Evolutionary conservation across 768 basidiomycete genomes (phyloP).

Genomic region (Naganishia vishniacii): DNA sequence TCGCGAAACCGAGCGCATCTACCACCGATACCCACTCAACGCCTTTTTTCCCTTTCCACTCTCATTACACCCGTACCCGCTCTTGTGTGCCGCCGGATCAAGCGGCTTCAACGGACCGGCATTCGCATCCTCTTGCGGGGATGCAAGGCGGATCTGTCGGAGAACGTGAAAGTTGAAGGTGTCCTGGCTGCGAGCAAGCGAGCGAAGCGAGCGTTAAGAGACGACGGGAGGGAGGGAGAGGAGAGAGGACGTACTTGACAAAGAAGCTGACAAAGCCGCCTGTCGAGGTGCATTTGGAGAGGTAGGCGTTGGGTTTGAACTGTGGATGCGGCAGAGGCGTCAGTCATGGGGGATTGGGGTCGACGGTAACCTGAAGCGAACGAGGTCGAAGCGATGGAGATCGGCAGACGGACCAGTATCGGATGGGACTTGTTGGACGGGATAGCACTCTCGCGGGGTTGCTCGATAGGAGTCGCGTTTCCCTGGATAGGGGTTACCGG

Average conservation of each 20-base stretch:
- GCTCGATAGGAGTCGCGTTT: too few relatives aligned
- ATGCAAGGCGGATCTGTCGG: conserved; percentile 41
- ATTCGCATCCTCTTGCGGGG: conserved; percentile 29
- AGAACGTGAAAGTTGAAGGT: conserved; percentile 53
- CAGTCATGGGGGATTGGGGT: too few relatives aligned
- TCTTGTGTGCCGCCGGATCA: conserved; percentile 31
- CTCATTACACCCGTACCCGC: conserved; percentile 73
- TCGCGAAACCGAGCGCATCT: neutral
- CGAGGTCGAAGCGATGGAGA: too few relatives aligned
- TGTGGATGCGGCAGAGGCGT: conserved; percentile 46
- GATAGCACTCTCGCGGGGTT: too few relatives aligned
- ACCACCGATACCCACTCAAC: conserved; percentile 52
- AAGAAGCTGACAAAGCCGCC: conserved; percentile 73
- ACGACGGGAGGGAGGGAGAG: neutral
- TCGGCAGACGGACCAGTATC: too few relatives aligned
- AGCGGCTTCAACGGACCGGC: conserved; percentile 51
- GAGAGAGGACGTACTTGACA: conserved; percentile 39
- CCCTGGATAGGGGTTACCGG: too few relatives aligned
- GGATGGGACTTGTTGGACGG: too few relatives aligned
- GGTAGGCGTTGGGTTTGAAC: conserved; percentile 79
- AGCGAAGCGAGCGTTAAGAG: neutral
- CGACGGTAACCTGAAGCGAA: too few relatives aligned
- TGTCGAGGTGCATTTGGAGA: conserved; percentile 49
- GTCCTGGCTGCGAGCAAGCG: conserved; percentile 61
- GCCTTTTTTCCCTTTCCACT: conserved; percentile 74